Conservation (phyloP, 2,329 filamentous ascomycete species). For the Colletotrichum sp. region DNA sequence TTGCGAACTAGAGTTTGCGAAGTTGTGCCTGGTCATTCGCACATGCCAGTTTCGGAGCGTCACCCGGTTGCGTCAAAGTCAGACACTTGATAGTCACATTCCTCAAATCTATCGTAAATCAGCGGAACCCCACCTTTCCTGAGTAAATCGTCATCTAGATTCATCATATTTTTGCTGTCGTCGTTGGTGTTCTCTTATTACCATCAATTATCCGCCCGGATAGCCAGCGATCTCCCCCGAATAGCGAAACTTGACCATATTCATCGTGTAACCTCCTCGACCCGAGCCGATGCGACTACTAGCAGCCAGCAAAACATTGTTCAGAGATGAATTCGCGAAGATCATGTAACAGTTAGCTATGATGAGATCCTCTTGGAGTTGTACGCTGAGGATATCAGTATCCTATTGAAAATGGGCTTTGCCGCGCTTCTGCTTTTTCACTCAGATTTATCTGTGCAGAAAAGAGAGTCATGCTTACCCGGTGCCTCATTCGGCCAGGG, state of each 20-base stretch:
- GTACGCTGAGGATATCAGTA: background rate
- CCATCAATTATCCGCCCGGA: background rate
- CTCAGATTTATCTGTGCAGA: background rate
- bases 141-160: background rate
- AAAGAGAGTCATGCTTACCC: background rate
- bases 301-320: background rate
- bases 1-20: background rate
- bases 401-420: background rate
- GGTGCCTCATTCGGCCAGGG: background rate
- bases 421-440: background rate
- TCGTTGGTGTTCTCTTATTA: background rate
- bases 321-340: background rate
- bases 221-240: background rate
- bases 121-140: background rate
- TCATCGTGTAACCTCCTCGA: background rate
- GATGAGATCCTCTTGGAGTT: background rate
- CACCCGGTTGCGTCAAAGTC: background rate
- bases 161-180: rapidly evolving
- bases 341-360: background rate
- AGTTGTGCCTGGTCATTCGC: background rate
- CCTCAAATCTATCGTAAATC: background rate
- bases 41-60: background rate
- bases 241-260: background rate
- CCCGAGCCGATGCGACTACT: background rate
- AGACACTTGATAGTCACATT: background rate